A percentile compares a stretch with the other conserved stretches of the same genome.
Evolutionary conservation across 2,329 filamentous ascomycete genomes (phyloP).

Genomic region (Trichophyton mentagrophytes): DNA sequence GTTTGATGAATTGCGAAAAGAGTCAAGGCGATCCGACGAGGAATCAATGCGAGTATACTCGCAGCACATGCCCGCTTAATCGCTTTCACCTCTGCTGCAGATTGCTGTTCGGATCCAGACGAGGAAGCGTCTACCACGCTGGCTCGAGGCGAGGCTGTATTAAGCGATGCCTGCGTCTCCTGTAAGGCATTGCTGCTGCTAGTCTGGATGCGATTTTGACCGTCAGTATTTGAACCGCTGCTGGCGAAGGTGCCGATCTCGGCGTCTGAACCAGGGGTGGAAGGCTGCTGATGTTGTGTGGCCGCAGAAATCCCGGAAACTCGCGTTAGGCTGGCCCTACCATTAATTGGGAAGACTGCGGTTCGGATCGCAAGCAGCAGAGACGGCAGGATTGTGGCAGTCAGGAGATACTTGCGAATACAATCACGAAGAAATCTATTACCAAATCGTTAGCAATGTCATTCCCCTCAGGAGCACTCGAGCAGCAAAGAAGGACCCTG

Average conservation of each 20-base stretch:
- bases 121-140: conserved; percentile 4
- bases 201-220: conserved; percentile 1
- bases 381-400: conserved; percentile 51
- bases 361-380: conserved; percentile 51
- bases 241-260: conserved; percentile 14
- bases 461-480: background rate
- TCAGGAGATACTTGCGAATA: conserved; percentile 49
- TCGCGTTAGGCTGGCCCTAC: conserved; percentile 6
- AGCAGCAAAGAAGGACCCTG: background rate
- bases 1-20: conserved; percentile 10
- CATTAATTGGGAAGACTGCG: conserved; percentile 59
- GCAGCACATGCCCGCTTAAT: conserved; percentile 35
- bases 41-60: conserved; percentile 31
- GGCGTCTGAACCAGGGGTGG: conserved; percentile 10
- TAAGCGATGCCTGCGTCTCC: conserved; percentile 11
- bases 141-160: conserved; percentile 6
- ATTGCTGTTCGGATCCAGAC: conserved; percentile 14
- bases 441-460: conserved; percentile 6
- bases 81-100: conserved; percentile 23
- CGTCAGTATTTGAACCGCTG: background rate
- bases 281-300: conserved; percentile 1
- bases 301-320: conserved; percentile 5
- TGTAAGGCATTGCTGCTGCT: background rate
- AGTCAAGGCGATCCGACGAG: conserved; percentile 31
- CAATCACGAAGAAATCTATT: conserved; percentile 34